These are phyloP conservation scores for Paramyrothecium roridum DNA, from an alignment of 2,329 filamentous ascomycete genomes.

Conservation along the genomic window DNA sequence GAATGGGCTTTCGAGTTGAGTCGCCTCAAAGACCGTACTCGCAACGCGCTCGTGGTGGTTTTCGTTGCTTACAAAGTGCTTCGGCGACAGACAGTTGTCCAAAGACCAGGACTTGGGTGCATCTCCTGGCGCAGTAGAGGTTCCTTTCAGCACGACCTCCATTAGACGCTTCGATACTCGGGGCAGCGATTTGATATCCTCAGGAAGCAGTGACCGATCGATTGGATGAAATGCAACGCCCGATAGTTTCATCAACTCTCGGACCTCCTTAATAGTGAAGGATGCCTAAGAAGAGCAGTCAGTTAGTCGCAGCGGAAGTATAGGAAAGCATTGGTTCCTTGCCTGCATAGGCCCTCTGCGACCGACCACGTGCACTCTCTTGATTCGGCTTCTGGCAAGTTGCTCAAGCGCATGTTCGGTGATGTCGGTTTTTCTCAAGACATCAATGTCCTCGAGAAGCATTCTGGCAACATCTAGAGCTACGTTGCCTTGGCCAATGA, in stretches of 20 bases:
- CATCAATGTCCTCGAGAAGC: constrained; percentile 71
- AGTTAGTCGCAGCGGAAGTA: no score
- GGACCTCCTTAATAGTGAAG: constrained; percentile 92
- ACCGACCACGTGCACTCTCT: constrained; percentile 81
- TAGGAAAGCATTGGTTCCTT: constrained; percentile 7
- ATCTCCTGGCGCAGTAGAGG: constrained; percentile 42
- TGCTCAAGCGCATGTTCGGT: constrained; percentile 76
- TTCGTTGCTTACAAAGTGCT: constrained; percentile 56
- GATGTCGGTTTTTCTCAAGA: constrained; percentile 81
- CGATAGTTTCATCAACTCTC: constrained; percentile 79
- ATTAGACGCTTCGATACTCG: constrained; percentile 74
- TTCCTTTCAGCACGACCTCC: constrained; percentile 78
- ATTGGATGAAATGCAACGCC: constrained; percentile 70
- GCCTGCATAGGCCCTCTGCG: constrained; percentile 86
- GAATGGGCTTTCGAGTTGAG: constrained; percentile 51
- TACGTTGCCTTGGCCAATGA: constrained; percentile 95
- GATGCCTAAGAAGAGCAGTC: constrained; percentile 76
- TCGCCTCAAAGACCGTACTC: constrained; percentile 66
- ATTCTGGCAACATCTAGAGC: constrained; percentile 91
- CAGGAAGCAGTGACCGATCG: constrained; percentile 62
- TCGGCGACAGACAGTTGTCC: constrained; percentile 80
- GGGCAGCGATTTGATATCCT: constrained; percentile 65
- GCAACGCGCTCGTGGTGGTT: constrained; percentile 49
- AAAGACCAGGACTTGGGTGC: constrained; percentile 74
- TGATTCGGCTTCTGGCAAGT: constrained; percentile 70